A percentile compares a stretch with the other conserved stretches of the same genome.
These are phyloP conservation scores for Backusella australiensis DNA, from an alignment of 192 early-diverging fungal species.

Conservation along the genomic window DNA sequence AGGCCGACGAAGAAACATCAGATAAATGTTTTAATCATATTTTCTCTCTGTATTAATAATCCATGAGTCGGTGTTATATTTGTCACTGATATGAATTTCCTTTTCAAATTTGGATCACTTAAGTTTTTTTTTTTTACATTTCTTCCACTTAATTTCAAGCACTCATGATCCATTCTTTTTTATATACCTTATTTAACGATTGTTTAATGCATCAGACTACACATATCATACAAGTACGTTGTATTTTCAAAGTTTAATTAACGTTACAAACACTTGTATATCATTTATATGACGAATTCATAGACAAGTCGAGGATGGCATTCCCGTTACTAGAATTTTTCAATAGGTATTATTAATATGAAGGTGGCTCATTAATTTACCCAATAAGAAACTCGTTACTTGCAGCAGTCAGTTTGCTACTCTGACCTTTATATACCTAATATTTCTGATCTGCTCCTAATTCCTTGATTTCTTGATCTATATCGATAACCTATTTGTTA, in stretches of 20 bases:
- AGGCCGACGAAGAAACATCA: neutral
- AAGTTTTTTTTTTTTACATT: neutral
- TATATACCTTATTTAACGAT: neutral
- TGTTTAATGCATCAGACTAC: too few relatives aligned
- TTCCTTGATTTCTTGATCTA: too few relatives aligned
- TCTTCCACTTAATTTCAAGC: neutral
- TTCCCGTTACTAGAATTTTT: neutral
- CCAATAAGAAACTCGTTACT: neutral
- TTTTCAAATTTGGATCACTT: neutral
- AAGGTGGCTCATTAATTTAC: neutral
- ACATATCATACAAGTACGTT: too few relatives aligned
- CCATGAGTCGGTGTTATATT: neutral
- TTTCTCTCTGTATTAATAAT: neutral
- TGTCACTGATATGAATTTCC: neutral
- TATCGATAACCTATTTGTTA: too few relatives aligned
- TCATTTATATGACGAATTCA: too few relatives aligned
- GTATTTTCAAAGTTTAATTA: too few relatives aligned
- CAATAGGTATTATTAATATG: neutral
- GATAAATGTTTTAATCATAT: neutral
- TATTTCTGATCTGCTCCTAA: too few relatives aligned
- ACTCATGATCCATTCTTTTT: neutral
- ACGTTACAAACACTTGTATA: too few relatives aligned
- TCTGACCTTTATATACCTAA: too few relatives aligned
- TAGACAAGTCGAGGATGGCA: too few relatives aligned
- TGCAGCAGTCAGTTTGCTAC: too few relatives aligned